phyloP scores from a whole-genome alignment of 352 stramenopile species.

The Thalassiosira hispida region DNA sequence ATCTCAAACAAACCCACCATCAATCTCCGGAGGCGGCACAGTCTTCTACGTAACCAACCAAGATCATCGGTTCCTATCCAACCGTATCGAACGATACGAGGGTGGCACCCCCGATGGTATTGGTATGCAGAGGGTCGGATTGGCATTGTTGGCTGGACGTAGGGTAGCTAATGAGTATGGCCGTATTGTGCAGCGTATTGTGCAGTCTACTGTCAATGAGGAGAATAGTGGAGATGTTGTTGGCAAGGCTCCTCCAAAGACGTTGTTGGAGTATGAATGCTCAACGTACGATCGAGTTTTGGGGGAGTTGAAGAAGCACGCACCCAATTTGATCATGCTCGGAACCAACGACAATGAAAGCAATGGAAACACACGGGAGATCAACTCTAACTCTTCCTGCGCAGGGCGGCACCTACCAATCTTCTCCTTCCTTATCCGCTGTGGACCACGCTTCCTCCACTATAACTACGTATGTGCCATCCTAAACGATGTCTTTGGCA shows the following conservation, averaged over 20 bases:
- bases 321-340: constrained; percentile 90
- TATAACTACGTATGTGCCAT: constrained; percentile 98
- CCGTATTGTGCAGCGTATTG: constrained; percentile 32
- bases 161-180: constrained; percentile 65
- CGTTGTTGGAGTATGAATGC: constrained; percentile 69
- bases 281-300: constrained; percentile 59
- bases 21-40: constrained; percentile 74
- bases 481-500: constrained; percentile 97
- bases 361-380: constrained; percentile 2
- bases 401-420: constrained; percentile 87
- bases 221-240: constrained; percentile 4
- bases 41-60: constrained; percentile 90
- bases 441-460: constrained; percentile 90
- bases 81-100: constrained; percentile 94
- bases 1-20: constrained; percentile 75
- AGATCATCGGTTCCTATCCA: constrained; percentile 89
- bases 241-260: constrained; percentile 35
- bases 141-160: constrained; percentile 91
- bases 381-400: background rate
- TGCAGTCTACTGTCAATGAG: background rate
- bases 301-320: constrained; percentile 52
- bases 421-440: constrained; percentile 93
- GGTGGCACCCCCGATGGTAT: constrained; percentile 95
- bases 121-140: constrained; percentile 90
- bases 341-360: constrained; percentile 67